phyloP scores from a whole-genome alignment of 2,329 filamentous ascomycete genomes.

The Fusarium caatingaense region DNA sequence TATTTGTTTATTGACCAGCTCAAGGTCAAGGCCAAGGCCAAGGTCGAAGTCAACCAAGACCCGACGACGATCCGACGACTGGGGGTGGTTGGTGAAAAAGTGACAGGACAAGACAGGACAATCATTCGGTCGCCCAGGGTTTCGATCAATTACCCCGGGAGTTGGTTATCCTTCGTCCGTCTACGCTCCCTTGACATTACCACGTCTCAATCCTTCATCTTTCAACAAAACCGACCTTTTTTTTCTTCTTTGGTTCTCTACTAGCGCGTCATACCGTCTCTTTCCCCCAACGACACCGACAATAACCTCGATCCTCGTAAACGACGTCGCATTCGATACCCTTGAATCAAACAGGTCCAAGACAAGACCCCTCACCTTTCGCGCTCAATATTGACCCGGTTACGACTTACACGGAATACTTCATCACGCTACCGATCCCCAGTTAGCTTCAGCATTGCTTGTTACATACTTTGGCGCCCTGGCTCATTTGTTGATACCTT shows the following conservation, averaged over 20 bases:
- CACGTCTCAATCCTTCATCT: constrained; percentile 22
- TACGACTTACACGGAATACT: constrained; percentile 36
- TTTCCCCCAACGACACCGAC: constrained; percentile 5
- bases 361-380: constrained; percentile 9
- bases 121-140: constrained; percentile 26
- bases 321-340: constrained; percentile 37
- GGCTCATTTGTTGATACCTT: constrained; percentile 26
- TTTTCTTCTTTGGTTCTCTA: not conserved
- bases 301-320: constrained; percentile 6
- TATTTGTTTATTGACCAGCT: constrained; percentile 25
- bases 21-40: constrained; percentile 3
- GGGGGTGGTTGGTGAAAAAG: constrained; percentile 39
- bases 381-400: constrained; percentile 21
- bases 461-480: constrained; percentile 11
- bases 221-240: constrained; percentile 12
- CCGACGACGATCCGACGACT: constrained; percentile 34
- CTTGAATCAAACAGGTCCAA: constrained; percentile 2
- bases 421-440: constrained; percentile 15
- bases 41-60: constrained; percentile 13
- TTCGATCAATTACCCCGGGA: constrained; percentile 34
- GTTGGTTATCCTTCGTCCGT: constrained; percentile 20
- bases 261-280: constrained; percentile 1
- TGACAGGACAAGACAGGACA: constrained; percentile 2
- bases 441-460: constrained; percentile 12
- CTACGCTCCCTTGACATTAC: constrained; percentile 26